phyloP scores from a whole-genome alignment of 768 basidiomycete species.

The Bullera alba region DNA sequence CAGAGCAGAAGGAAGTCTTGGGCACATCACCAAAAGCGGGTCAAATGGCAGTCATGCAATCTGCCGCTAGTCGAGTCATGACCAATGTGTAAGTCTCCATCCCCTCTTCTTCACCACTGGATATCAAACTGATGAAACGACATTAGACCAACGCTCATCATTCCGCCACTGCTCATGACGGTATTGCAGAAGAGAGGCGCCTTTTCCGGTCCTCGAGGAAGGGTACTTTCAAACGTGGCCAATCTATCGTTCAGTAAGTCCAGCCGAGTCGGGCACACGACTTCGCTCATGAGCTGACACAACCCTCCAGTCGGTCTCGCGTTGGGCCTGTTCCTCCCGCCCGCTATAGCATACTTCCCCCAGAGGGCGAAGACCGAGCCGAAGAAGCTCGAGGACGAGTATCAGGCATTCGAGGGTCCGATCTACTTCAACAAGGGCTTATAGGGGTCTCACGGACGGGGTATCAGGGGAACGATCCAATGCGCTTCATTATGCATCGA shows the following conservation, averaged over 20 bases:
- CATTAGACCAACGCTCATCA: constrained; percentile 47
- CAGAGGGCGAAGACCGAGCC: constrained; percentile 44
- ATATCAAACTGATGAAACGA: not conserved
- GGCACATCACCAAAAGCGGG: constrained; percentile 48
- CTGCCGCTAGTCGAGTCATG: constrained; percentile 46
- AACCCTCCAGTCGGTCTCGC: constrained; percentile 40
- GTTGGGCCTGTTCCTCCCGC: constrained; percentile 47
- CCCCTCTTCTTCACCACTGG: not conserved
- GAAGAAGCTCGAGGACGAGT: constrained; percentile 43
- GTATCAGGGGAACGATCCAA: not conserved
- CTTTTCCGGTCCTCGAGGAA: constrained; percentile 44
- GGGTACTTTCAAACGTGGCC: constrained; percentile 30
- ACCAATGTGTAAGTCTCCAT: constrained; percentile 46
- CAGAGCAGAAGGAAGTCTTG: constrained; percentile 36
- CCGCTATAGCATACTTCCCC: constrained; percentile 49
- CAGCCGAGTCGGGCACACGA: not conserved
- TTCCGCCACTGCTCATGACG: constrained; percentile 48
- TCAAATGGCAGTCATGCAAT: constrained; percentile 46
- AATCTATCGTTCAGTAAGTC: constrained; percentile 42
- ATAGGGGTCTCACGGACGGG: constrained; percentile 11
- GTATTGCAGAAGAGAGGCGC: constrained; percentile 40
- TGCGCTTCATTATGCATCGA: not conserved
- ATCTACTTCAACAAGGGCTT: constrained; percentile 50
- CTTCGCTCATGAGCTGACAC: not conserved
- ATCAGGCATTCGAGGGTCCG: constrained; percentile 23